Conservation (phyloP, 2,329 filamentous ascomycete genomes). For the Neonectria punicea region DNA sequence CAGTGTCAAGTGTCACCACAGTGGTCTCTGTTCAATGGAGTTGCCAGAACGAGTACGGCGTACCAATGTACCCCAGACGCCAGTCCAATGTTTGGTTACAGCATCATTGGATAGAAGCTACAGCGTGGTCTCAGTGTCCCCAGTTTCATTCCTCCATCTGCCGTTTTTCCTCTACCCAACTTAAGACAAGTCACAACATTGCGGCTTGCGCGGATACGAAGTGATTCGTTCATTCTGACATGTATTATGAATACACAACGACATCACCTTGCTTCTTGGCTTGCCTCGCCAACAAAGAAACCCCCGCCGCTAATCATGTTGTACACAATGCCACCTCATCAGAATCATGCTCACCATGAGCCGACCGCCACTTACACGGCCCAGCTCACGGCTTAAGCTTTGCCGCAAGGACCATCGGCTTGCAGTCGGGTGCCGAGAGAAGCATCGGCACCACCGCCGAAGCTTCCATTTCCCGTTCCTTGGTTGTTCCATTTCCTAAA, state of each 20-base stretch:
- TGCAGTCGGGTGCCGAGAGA: slow-evolving; percentile 29
- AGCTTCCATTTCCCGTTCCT: not conserved
- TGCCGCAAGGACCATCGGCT: slow-evolving; percentile 27
- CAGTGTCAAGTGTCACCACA: no score
- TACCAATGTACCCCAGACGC: not conserved
- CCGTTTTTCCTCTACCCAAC: not conserved
- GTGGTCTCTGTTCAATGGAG: not conserved
- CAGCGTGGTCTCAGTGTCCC: not conserved
- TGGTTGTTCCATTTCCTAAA: slow-evolving; percentile 1
- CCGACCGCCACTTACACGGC: slow-evolving; percentile 37
- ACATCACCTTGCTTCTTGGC: slow-evolving; percentile 7
- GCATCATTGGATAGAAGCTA: not conserved
- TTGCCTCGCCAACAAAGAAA: not conserved
- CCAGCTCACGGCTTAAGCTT: slow-evolving; percentile 37
- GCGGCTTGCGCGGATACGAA: not conserved
- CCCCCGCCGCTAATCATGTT: slow-evolving; percentile 12
- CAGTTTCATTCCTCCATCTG: not conserved
- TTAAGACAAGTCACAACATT: slow-evolving; percentile 15
- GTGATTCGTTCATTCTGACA: not conserved
- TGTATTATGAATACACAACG: slow-evolving; percentile 4
- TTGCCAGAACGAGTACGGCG: not conserved
- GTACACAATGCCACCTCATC: slow-evolving; percentile 34
- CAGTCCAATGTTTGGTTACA: not conserved
- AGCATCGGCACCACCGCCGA: slow-evolving; percentile 25
- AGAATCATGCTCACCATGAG: slow-evolving; percentile 37